phyloP scores from a whole-genome alignment of 176 grass and related monocot genomes.

The Zizania latifolia region DNA sequence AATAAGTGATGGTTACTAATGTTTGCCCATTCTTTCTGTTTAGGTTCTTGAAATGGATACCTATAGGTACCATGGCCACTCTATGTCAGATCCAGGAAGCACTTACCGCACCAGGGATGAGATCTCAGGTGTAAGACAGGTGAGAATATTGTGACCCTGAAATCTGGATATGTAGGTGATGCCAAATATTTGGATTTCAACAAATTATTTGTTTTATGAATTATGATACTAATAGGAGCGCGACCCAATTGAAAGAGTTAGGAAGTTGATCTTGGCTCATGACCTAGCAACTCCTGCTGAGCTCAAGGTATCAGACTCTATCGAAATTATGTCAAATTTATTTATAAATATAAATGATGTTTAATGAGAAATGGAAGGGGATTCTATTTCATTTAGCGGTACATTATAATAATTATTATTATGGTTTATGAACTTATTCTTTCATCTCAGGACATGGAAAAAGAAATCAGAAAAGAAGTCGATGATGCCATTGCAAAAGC shows the following conservation, averaged over 20 bases:
- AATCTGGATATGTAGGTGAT: background rate
- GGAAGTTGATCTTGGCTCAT: slow-evolving; percentile 80
- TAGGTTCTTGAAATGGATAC: slow-evolving; percentile 99
- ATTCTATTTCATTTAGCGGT: background rate
- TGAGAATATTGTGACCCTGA: slow-evolving; percentile 22
- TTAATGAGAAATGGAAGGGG: background rate
- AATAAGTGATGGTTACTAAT: slow-evolving; percentile 14
- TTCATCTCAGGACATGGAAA: slow-evolving; percentile 68
- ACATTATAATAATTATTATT: background rate
- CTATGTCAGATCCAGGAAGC: slow-evolving; percentile 98
- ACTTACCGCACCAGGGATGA: slow-evolving; percentile 92
- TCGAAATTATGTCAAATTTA: background rate
- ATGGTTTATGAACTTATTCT: background rate
- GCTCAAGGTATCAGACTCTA: slow-evolving; percentile 64
- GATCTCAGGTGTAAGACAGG: slow-evolving; percentile 88
- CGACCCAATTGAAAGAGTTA: slow-evolving; percentile 88
- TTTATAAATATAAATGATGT: background rate
- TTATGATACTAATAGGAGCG: slow-evolving; percentile 58
- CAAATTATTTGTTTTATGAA: slow-evolving; percentile 14
- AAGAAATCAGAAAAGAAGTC: slow-evolving; percentile 86
- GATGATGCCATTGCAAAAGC: slow-evolving; percentile 85
- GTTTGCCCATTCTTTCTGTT: background rate
- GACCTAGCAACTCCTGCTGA: slow-evolving; percentile 69
- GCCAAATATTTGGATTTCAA: background rate
- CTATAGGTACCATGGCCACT: slow-evolving; percentile 97